Evolutionary conservation across 2,329 filamentous ascomycete genomes (phyloP).

Genomic region (Botrytis tulipae): DNA sequence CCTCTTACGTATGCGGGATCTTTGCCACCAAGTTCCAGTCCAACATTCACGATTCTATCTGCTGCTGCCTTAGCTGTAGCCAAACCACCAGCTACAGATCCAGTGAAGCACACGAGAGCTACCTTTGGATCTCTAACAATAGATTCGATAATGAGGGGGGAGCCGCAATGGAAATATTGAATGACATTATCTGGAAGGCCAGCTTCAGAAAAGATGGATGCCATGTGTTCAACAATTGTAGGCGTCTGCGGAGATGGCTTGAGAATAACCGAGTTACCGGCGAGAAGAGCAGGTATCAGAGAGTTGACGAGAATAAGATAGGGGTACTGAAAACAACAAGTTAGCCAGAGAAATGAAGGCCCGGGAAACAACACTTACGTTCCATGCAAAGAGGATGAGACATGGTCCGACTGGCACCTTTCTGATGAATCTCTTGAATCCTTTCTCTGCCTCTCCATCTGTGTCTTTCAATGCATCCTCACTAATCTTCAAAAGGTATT

Average conservation of each 20-base stretch:
- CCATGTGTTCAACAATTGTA: slow-evolving; percentile 81
- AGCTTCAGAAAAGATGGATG: slow-evolving; percentile 72
- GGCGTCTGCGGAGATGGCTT: slow-evolving; percentile 96
- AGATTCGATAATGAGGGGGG: slow-evolving; percentile 70
- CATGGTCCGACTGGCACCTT: slow-evolving; percentile 87
- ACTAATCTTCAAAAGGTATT: slow-evolving; percentile 83
- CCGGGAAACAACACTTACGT: slow-evolving; percentile 57
- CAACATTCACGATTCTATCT: slow-evolving; percentile 80
- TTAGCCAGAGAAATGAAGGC: slow-evolving; percentile 13
- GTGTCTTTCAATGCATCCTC: slow-evolving; percentile 76
- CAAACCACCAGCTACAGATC: slow-evolving; percentile 83
- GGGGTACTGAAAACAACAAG: slow-evolving; percentile 65
- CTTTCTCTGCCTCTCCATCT: slow-evolving; percentile 77
- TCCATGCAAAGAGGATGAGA: slow-evolving; percentile 92
- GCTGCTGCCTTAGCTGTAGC: slow-evolving; percentile 82
- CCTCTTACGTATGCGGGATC: slow-evolving; percentile 85
- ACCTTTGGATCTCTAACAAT: slow-evolving; percentile 76
- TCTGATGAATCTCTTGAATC: slow-evolving; percentile 86
- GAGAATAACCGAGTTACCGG: slow-evolving; percentile 86
- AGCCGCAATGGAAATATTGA: slow-evolving; percentile 89
- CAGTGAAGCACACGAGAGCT: slow-evolving; percentile 86
- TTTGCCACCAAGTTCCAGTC: slow-evolving; percentile 90
- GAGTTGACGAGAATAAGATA: slow-evolving; percentile 94
- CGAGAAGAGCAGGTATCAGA: slow-evolving; percentile 83
- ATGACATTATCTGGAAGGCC: slow-evolving; percentile 81